A percentile compares a stretch with the other conserved stretches of the same genome.
Evolutionary conservation across 2,329 filamentous ascomycete genomes (phyloP).

Genomic region (Claviceps digitariae): DNA sequence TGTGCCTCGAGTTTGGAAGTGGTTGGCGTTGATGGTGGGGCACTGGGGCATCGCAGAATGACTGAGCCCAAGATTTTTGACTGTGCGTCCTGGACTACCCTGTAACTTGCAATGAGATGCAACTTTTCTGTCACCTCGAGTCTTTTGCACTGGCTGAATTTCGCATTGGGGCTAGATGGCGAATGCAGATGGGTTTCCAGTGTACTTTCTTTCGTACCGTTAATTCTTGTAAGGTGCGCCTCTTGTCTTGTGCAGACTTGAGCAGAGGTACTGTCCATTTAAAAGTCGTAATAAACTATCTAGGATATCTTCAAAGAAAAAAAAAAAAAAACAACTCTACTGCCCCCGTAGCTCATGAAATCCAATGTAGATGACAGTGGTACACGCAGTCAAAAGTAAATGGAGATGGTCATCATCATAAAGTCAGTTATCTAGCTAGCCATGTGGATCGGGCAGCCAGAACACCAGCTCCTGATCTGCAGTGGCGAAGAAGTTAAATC

Average conservation of each 20-base stretch:
- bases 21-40: not conserved
- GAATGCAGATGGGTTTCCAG: too few species aligned
- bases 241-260: too few species aligned
- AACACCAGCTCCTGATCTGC: constrained; percentile 75
- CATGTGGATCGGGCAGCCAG: constrained; percentile 58
- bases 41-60: too few species aligned
- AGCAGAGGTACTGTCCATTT: not conserved
- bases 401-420: not conserved
- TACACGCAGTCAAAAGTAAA: not conserved
- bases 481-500: constrained; percentile 82
- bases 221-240: too few species aligned
- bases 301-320: not conserved
- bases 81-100: too few species aligned
- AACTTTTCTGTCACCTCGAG: not conserved
- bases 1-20: too few species aligned
- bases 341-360: too few species aligned
- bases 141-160: not conserved
- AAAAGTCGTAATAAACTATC: not conserved
- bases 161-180: too few species aligned
- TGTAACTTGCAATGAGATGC: not conserved
- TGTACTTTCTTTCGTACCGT: too few species aligned
- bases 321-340: too few species aligned
- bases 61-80: too few species aligned
- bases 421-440: not conserved
- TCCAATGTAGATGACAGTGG: not conserved